These are phyloP conservation scores for Rhodosporidiobolus odoratus DNA, from an alignment of 768 basidiomycete species.

Conservation along the genomic window DNA sequence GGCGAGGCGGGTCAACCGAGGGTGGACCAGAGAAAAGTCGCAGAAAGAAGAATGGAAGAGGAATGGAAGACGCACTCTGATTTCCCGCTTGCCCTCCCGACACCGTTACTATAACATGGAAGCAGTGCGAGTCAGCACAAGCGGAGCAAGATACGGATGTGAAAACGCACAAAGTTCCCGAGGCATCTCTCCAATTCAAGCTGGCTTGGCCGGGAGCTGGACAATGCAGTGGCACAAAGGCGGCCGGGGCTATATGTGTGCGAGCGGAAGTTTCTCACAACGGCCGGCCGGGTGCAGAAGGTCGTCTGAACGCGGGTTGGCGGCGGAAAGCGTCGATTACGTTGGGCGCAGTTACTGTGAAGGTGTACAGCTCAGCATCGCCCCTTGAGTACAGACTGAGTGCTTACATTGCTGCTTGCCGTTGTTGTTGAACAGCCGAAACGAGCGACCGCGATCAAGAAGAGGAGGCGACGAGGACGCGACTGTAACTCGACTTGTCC, in stretches of 20 bases:
- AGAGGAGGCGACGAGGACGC: neutral
- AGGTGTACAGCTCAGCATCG: no score
- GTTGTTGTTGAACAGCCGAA: neutral
- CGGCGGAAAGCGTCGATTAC: no score
- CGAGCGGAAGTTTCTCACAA: no score
- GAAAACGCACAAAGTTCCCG: slow-evolving; percentile 22
- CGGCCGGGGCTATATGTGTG: no score
- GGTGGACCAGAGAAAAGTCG: neutral
- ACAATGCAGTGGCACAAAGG: no score
- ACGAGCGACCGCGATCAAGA: neutral
- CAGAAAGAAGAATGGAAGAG: neutral
- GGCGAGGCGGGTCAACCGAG: no score
- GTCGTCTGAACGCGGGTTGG: no score
- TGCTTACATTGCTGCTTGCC: no score
- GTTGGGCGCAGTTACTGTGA: no score
- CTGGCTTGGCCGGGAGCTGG: neutral
- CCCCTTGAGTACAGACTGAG: no score
- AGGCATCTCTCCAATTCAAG: slow-evolving; percentile 12
- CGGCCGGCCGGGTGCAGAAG: no score
- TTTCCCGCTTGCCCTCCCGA: slow-evolving; percentile 90
- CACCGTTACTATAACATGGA: slow-evolving; percentile 54
- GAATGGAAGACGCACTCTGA: slow-evolving; percentile 59
- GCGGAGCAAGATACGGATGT: neutral
- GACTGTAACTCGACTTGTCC: neutral
- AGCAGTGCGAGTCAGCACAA: neutral